Base-by-base conservation (phyloP, 805 yeast genomes). In the Cyberlindnera maclurae region DNA sequence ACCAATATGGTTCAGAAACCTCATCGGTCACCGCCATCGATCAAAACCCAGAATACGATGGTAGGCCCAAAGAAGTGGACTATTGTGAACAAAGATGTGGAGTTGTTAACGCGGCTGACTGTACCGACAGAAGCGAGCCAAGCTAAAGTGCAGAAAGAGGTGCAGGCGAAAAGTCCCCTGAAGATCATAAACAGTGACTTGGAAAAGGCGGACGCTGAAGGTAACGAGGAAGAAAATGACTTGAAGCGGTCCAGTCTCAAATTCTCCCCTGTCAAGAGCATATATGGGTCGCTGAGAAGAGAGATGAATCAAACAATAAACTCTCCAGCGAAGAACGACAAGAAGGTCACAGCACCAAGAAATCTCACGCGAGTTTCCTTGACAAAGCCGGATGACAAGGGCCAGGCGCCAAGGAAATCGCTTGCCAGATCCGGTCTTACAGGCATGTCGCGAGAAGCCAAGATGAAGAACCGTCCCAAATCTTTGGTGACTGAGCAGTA, bases 251-350 rank as follows among this genome's bases (percentile, higher is more conserved):
- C 41, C 1, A 43, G 49, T 29, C 32, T 45, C 26, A 44, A 42
- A 26, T 51, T 55, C 32, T 51, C 59, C 2, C 59, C 59, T 11
- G 58, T 54, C 12, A 51, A 48, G 33, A 54, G 57, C 18, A 45
- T 52, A 9, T 55, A 54, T 39, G 55, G 57, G 2, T 40, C 45
- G 6, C 26, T 55, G 29, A 50, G 57, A 41, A 37, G 32, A 12
- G 52, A 55, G 29, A 41, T 55, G 56, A 52, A 50, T 26, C 42
- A 41, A 16, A 31, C 44, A 5, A 31, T 17, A 3, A 17, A 35
- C 12, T 42, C 52, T 5, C 47, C 49, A 10, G 29, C 22, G 8
- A 36, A 40, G 16, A 12, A 17, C 16, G 41, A 38, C 6, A 15
- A 33, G 17, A 34, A 35, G 24, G 15, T 33, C 22, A 12, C 31